phyloP scores from a whole-genome alignment of 1,284 basidiomycete genomes.

The Somion occarium region DNA sequence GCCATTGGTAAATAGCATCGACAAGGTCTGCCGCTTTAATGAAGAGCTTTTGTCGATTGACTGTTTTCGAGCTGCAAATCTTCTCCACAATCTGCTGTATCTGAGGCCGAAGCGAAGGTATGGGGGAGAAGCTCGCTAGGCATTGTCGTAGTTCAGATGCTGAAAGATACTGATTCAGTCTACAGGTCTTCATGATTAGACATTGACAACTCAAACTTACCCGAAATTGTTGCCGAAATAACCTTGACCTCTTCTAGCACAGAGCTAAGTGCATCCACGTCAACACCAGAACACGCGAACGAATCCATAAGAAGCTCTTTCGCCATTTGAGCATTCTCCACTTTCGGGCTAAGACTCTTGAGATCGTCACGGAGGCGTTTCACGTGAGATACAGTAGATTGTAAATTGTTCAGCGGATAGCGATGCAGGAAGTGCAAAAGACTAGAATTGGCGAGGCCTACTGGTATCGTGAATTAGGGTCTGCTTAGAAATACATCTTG shows the following conservation, averaged over 20 bases:
- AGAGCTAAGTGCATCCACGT: conserved; percentile 45
- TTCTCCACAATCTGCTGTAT: conserved; percentile 41
- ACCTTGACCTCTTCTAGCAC: conserved; percentile 37
- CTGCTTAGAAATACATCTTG: neutral
- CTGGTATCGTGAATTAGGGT: neutral
- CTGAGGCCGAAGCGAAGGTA: conserved; percentile 34
- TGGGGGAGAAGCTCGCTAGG: conserved; percentile 52
- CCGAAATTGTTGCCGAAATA: conserved; percentile 21
- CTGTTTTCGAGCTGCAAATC: conserved; percentile 40
- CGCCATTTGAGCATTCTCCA: conserved; percentile 58
- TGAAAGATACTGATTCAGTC: conserved; percentile 20
- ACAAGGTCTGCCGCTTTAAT: conserved; percentile 64
- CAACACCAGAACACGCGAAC: conserved; percentile 57
- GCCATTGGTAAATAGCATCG: conserved; percentile 45
- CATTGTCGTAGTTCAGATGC: conserved; percentile 45
- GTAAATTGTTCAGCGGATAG: conserved; percentile 46
- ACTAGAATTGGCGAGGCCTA: conserved; percentile 25
- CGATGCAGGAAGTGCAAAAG: conserved; percentile 62
- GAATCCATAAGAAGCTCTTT: conserved; percentile 56
- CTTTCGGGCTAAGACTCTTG: conserved; percentile 43
- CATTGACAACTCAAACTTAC: conserved; percentile 20
- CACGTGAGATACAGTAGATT: conserved; percentile 46
- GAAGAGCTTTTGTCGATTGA: conserved; percentile 63
- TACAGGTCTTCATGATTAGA: neutral
- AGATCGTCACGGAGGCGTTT: conserved; percentile 52